These are phyloP conservation scores for Singerocomus rubriflavus DNA, from an alignment of 1,284 basidiomycete genomes.

Conservation along the genomic window DNA sequence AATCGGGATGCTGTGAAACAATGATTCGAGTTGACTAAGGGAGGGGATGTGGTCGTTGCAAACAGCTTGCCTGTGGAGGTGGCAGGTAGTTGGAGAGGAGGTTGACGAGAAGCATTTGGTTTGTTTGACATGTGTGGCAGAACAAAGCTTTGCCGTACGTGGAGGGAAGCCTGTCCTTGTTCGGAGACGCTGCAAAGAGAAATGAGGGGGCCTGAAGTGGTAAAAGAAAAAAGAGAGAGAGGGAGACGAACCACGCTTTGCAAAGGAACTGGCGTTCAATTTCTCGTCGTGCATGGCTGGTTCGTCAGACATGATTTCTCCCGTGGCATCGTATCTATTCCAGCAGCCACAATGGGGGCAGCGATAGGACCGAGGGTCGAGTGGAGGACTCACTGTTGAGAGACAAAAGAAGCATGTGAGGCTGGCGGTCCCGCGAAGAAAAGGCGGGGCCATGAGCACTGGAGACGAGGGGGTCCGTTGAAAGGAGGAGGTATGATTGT, in stretches of 20 bases:
- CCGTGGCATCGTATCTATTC: conserved; percentile 67
- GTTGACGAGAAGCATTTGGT: conserved; percentile 83
- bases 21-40: neutral
- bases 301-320: conserved; percentile 77
- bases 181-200: conserved; percentile 51
- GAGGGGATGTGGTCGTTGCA: neutral
- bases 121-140: conserved; percentile 86
- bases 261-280: conserved; percentile 69
- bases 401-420: conserved; percentile 70
- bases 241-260: conserved; percentile 60
- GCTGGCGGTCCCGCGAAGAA: conserved; percentile 38
- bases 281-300: conserved; percentile 84
- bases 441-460: conserved; percentile 22
- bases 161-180: conserved; percentile 63
- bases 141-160: conserved; percentile 61
- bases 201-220: neutral
- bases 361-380: conserved; percentile 54
- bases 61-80: conserved; percentile 48
- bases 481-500: neutral
- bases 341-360: conserved; percentile 67
- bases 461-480: neutral
- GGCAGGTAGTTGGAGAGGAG: conserved; percentile 88
- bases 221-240: neutral
- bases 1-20: conserved; percentile 62
- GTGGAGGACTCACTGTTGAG: conserved; percentile 41